Evolutionary conservation across 495 filamentous ascomycete species (phyloP), one percentile per base, ranked within the genome.

Genomic region (Penicillium arizonense): DNA sequence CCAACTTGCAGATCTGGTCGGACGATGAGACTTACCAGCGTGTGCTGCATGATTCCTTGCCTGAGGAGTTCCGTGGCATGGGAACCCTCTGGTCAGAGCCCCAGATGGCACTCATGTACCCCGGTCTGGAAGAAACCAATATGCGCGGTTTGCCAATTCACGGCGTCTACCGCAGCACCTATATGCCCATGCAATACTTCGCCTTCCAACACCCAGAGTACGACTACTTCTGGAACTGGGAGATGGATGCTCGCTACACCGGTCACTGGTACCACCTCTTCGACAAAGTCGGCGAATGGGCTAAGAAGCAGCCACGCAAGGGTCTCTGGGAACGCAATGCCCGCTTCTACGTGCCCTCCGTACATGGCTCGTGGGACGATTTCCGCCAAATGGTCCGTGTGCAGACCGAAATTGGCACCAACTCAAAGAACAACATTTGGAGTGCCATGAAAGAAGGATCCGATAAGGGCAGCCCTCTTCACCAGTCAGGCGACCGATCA

Each of bases 211-310:
- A 98, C 66, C 88, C 89, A 0, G 92, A 97, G 63, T 98, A 94
- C 64, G 95, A 97, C 51, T 89, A 86, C 70, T 88, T 93, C 71
- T 98, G 94, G 94, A 91, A 98, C 62, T 97, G 92, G 91, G 94
- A 98, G 71, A 96, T 97, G 87, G 94, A 98, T 63, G 84, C 90
- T 33, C 86, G 94, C 3, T 96, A 96, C 67, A 96, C 88, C 0
- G 95, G 94, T n/a, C 92, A 98, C 69, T 96, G 87, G 78, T 94
- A 96, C 68, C 87, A 96, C 57, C 76, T 97, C 21, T 88, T 97
- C 63, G 79, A 85, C 58, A 85, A 86, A 61, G 72, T 94, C 35
- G 75, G 77, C 37, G 69, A 63, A 24, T 98, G 90, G 91, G 84
- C 93, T 4, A 84, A 81, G 42, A 68, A 83, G 50, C 95, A 97